Conservation (phyloP, 768 basidiomycete species). For the Podaxis sp. region DNA sequence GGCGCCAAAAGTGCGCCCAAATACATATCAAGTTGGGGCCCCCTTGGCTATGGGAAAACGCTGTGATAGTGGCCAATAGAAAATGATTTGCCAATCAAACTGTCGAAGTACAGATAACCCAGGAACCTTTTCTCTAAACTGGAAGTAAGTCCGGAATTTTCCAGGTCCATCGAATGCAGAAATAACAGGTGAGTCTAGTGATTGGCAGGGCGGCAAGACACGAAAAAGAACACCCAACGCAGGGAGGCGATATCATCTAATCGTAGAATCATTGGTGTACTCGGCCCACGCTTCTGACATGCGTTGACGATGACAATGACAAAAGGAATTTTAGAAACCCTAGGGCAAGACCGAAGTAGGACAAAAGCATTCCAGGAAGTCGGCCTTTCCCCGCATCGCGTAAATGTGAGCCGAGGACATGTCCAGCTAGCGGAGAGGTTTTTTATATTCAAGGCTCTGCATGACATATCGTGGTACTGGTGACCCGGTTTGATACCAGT, state of each 20-base stretch:
- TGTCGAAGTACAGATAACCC: background rate
- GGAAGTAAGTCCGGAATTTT: background rate
- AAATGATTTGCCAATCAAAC: conserved; percentile 6
- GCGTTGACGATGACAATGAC: conserved; percentile 2
- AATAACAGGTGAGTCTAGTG: background rate
- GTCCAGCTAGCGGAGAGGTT: conserved; percentile 6
- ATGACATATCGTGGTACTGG: conserved; percentile 7
- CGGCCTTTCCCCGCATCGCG: background rate
- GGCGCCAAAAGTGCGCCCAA: background rate
- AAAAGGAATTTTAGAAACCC: background rate
- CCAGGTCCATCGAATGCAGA: background rate
- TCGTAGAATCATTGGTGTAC: conserved; percentile 7
- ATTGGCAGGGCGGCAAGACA: background rate
- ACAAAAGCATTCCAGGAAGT: conserved; percentile 4
- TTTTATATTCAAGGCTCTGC: background rate
- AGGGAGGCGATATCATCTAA: conserved; percentile 9
- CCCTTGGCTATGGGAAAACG: background rate
- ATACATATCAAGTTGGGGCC: background rate
- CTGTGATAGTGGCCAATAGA: background rate
- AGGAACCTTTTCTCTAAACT: background rate
- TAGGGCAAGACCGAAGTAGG: conserved; percentile 5
- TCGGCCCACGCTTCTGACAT: conserved; percentile 11
- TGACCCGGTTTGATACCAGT: conserved; percentile 9
- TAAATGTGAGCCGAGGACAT: conserved; percentile 8
- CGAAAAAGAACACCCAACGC: background rate